These are phyloP conservation scores for Selaginella moellendorffii DNA, from an alignment of 75 land plant species.

Conservation along the genomic window DNA sequence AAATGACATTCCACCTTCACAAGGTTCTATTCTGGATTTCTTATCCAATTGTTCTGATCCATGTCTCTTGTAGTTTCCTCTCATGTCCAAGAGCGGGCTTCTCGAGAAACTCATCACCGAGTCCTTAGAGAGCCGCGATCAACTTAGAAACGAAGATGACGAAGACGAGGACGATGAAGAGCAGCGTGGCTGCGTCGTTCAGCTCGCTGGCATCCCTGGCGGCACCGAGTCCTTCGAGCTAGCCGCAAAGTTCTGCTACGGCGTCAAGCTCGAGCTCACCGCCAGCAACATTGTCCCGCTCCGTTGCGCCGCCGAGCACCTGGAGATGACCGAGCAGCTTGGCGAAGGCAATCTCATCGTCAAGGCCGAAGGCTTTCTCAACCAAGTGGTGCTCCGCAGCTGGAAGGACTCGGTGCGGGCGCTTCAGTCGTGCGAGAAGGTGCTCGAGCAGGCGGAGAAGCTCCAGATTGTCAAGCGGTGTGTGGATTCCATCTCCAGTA, in stretches of 20 bases:
- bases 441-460: conserved; percentile 49
- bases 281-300: conserved; percentile 60
- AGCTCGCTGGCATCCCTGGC: conserved; percentile 45
- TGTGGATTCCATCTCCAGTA: conserved; percentile 52
- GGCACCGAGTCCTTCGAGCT: conserved; percentile 79
- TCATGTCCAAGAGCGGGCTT: conserved; percentile 59
- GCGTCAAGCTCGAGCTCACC: conserved; percentile 65
- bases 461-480: conserved; percentile 45
- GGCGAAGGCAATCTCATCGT: conserved; percentile 69
- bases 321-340: conserved; percentile 36
- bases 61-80: conserved; percentile 58
- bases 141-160: conserved; percentile 16
- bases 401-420: conserved; percentile 69
- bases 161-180: conserved; percentile 36
- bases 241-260: conserved; percentile 81
- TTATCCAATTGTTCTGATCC: background rate
- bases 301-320: conserved; percentile 62
- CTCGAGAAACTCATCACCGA: conserved; percentile 38
- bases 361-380: conserved; percentile 53
- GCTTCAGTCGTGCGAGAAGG: conserved; percentile 52
- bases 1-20: conserved; percentile 44
- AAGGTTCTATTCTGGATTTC: conserved; percentile 33
- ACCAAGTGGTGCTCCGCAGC: conserved; percentile 54
- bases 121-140: background rate
- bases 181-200: conserved; percentile 27